Base-by-base conservation (phyloP, 2,329 filamentous ascomycete genomes). In the Fusarium sarcochroum region DNA sequence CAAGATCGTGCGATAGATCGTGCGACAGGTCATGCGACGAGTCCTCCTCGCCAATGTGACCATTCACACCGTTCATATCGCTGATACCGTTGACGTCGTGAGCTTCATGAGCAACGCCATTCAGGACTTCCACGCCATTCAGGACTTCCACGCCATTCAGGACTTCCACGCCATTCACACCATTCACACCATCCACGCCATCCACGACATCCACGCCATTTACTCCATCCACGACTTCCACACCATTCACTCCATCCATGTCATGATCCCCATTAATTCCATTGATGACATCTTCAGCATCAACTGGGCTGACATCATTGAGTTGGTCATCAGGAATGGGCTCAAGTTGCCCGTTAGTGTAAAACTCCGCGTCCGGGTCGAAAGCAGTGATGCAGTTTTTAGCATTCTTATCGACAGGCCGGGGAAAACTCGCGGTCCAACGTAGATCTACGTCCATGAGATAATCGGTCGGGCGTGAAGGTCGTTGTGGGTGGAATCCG, bases 401-500 rank as follows among this genome's bases (percentile, higher is more conserved):
- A n/a, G 81, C 80, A 49, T 78, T 81, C 52, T 81, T 80, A 11
- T 82, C 82, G 40, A 75, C 38, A 50, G 79, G 70, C 59, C 79
- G 69, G 10, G 27, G 10, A 32, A 83, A 80, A 18, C 80, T 80
- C 6, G 80, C 79, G 20, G 80, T 76, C 83, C 84, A 86, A 25
- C 80, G 78, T 38, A 84, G 78, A 65, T 86, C 83, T 50, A 85
- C 77, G 37, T 85, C 82, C 76, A 86, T 80, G 52, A 83, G 70
- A 71, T 83, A 86, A 42, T 83, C 78, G 3, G 85, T 86, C 21
- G 68, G 59, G 17, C 64, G 65, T 13, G 63, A 58, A 23, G 66
- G 63, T n/a, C 71, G 69, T 17, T 76, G 60, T 10, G 73, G 66
- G 13, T 63, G 55, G 53, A 74, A 68, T 14, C 70, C 72, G 20